These are phyloP conservation scores for Pyrenophora tritici-repentis DNA, from an alignment of 2,329 filamentous ascomycete species.

Conservation along the genomic window DNA sequence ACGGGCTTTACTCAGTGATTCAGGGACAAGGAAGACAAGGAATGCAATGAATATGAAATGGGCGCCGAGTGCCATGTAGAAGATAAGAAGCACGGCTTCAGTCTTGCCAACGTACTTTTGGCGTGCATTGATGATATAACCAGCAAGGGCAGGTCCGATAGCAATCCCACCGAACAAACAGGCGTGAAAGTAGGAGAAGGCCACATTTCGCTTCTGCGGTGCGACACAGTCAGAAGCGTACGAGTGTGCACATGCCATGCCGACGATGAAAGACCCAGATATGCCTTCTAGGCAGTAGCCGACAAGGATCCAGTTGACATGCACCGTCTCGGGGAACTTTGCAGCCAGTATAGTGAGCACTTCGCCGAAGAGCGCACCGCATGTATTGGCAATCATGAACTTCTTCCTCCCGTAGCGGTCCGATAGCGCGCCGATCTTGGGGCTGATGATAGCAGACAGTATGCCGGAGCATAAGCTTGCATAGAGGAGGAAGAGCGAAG, in stretches of 20 bases:
- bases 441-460: slow-evolving; percentile 79
- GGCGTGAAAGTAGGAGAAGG: slow-evolving; percentile 88
- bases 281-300: slow-evolving; percentile 81
- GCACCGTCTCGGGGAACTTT: slow-evolving; percentile 71
- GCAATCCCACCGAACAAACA: slow-evolving; percentile 89
- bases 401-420: slow-evolving; percentile 82
- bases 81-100: slow-evolving; percentile 76
- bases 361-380: slow-evolving; percentile 76
- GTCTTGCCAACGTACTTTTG: slow-evolving; percentile 56
- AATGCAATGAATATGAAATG: slow-evolving; percentile 76
- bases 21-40: slow-evolving; percentile 74
- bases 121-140: slow-evolving; percentile 70
- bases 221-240: slow-evolving; percentile 90
- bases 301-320: slow-evolving; percentile 78
- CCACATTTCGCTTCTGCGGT: slow-evolving; percentile 76
- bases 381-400: slow-evolving; percentile 73
- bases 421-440: slow-evolving; percentile 81
- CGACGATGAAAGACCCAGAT: slow-evolving; percentile 85
- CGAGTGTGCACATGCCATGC: slow-evolving; percentile 77
- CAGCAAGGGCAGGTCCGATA: slow-evolving; percentile 79
- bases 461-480: slow-evolving; percentile 75
- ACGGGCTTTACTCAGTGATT: slow-evolving; percentile 77
- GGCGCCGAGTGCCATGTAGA: slow-evolving; percentile 77
- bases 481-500: slow-evolving; percentile 78
- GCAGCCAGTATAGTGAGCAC: slow-evolving; percentile 78